These are phyloP conservation scores for Citrus trifoliata DNA, from an alignment of 345 rosid genomes.

Conservation along the genomic window DNA sequence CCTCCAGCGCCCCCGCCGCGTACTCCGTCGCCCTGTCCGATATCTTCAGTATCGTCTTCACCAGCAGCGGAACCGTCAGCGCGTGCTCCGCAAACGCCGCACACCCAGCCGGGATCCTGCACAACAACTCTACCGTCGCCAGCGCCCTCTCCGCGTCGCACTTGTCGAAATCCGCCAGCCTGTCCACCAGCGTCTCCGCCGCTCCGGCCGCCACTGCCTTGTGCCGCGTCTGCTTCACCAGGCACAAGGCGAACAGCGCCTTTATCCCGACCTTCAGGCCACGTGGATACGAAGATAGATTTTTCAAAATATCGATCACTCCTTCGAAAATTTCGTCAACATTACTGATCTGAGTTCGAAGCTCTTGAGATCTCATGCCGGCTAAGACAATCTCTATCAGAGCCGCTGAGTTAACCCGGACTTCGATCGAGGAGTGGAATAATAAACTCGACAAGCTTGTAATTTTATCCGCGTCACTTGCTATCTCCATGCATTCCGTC, in stretches of 20 bases:
- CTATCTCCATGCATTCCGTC: slow-evolving; percentile 55
- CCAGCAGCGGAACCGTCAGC: slow-evolving; percentile 75
- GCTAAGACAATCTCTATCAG: slow-evolving; percentile 73
- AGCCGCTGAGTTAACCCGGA: slow-evolving; percentile 73
- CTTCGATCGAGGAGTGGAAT: slow-evolving; percentile 59
- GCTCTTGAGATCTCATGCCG: slow-evolving; percentile 64
- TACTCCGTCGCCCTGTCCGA: slow-evolving; percentile 94
- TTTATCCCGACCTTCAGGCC: slow-evolving; percentile 71
- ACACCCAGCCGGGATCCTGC: slow-evolving; percentile 73
- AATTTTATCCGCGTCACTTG: slow-evolving; percentile 48
- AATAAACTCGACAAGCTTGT: slow-evolving; percentile 43
- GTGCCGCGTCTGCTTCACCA: slow-evolving; percentile 75
- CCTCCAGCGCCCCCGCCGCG: slow-evolving; percentile 82
- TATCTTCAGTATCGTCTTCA: slow-evolving; percentile 65
- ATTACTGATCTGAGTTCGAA: slow-evolving; percentile 50
- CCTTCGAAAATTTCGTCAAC: slow-evolving; percentile 67
- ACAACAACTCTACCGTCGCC: slow-evolving; percentile 82
- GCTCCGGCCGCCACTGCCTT: slow-evolving; percentile 81
- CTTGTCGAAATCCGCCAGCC: slow-evolving; percentile 70
- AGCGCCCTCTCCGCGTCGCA: slow-evolving; percentile 84
- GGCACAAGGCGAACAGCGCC: slow-evolving; percentile 80
- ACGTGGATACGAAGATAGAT: slow-evolving; percentile 51
- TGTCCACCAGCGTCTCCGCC: slow-evolving; percentile 56
- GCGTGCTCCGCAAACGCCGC: slow-evolving; percentile 65
- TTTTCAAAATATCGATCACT: slow-evolving; percentile 58